A percentile compares a stretch with the other conserved stretches of the same genome.
phyloP scores from a whole-genome alignment of 1,284 basidiomycete species.

The Vanrija pseudolonga region DNA sequence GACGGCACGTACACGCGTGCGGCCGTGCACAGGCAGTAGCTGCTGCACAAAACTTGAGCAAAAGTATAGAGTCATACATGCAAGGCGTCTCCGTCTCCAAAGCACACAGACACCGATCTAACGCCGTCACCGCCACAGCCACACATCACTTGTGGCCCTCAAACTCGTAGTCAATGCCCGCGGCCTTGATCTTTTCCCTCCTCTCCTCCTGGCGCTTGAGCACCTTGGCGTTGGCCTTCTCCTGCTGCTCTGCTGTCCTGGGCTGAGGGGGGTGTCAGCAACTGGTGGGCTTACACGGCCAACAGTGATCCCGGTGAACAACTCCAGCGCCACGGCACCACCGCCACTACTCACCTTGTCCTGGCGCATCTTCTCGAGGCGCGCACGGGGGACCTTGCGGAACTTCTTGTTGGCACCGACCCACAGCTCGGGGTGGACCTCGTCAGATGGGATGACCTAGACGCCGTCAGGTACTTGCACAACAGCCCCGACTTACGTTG shows the following conservation, averaged over 20 bases:
- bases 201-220: constrained; percentile 73
- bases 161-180: constrained; percentile 88
- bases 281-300: neutral
- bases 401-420: constrained; percentile 93
- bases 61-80: neutral
- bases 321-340: neutral
- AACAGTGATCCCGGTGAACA: constrained; percentile 2
- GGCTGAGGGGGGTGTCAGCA: constrained; percentile 52
- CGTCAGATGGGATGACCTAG: constrained; percentile 72
- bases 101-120: neutral
- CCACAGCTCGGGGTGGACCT: constrained; percentile 93
- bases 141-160: constrained; percentile 53
- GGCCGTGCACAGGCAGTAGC: no score
- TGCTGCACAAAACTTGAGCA: no score
- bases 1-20: no score
- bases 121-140: no score
- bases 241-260: constrained; percentile 69
- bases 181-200: constrained; percentile 71
- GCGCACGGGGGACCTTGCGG: constrained; percentile 68
- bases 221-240: constrained; percentile 63
- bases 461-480: no score
- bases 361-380: constrained; percentile 67
- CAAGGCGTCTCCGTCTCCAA: neutral
- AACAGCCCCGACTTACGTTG: constrained; percentile 53
- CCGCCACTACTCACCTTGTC: constrained; percentile 63